Base-by-base conservation (phyloP, 2,329 filamentous ascomycete species). In the Colletotrichum phormii region DNA sequence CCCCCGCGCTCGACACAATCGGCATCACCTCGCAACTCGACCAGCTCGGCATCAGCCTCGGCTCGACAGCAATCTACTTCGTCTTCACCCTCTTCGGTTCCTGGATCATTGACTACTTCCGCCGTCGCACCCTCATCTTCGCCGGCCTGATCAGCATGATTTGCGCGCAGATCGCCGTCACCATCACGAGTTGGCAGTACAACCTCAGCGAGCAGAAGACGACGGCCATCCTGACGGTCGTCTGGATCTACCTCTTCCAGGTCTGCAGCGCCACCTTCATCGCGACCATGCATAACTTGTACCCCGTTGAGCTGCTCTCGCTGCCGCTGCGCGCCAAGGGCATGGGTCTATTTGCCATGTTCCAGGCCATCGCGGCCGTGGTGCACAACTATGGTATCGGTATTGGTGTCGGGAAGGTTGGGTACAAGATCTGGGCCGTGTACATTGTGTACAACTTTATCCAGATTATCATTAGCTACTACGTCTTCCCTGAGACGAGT, bases 401-500 rank as follows among this genome's bases (percentile, higher is more conserved):
- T 1, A 81, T 87, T 12, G 86, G 84, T 0, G 86, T 88, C 64
- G 72, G 78, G 13, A 84, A 85, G 71, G 75, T 87, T 0, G 85
- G 85, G 0, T 88, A 87, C 74, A 87, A 86, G 79, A 86, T 87
- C 58, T 87, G 85, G 84, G 82, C 82, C 62, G 81, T 89, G 31
- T 89, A 88, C 67, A 85, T 88, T 53, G 82, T 80, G 33, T 87
- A 88, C 76, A 88, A 88, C 76, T 77, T 78, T 3, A 59, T 85
- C n/a, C 86, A 87, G 76, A 78, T 88, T n/a, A 75, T 83, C 3
- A 75, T 83, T 8, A 81, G 81, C 0, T 89, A 86, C 75, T 87
- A 87, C 64, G 80, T 87, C 73, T 89, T 89, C 76, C 87, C 87
- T 0, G 87, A 89, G 77, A 89, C 87, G 12, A 84, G 84, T 57